phyloP scores from a whole-genome alignment of 257 asterid species.

The Gardenia jasminoides region DNA sequence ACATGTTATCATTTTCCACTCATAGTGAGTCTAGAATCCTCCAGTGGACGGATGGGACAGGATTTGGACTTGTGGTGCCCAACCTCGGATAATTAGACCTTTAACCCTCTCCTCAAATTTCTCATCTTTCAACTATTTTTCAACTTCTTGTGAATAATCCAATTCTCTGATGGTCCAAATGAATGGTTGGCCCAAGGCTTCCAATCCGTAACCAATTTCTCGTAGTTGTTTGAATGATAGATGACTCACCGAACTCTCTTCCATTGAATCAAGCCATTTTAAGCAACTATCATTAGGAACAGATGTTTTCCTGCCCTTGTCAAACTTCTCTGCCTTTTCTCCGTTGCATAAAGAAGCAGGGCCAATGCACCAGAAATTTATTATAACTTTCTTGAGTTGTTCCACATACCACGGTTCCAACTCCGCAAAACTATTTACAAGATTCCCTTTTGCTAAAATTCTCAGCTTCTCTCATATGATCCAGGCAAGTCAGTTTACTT shows the following conservation, averaged over 20 bases:
- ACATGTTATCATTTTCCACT: too few species aligned
- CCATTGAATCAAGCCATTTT: constrained; percentile 41
- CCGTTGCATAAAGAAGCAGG: constrained; percentile 38
- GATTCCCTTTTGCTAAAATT: constrained; percentile 28
- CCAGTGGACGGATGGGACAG: constrained; percentile 37
- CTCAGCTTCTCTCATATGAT: constrained; percentile 10
- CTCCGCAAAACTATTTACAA: constrained; percentile 52
- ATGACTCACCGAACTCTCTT: constrained; percentile 27
- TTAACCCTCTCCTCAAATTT: constrained; percentile 29
- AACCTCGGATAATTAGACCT: constrained; percentile 36
- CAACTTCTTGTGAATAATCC: constrained; percentile 21
- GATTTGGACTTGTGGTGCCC: constrained; percentile 49
- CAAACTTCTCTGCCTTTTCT: constrained; percentile 23
- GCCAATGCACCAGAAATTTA: constrained; percentile 54
- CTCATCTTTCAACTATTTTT: constrained; percentile 28
- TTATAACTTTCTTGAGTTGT: constrained; percentile 19
- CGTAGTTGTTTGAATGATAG: constrained; percentile 31
- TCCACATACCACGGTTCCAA: constrained; percentile 53
- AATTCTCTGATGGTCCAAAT: constrained; percentile 38
- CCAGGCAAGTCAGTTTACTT: too few species aligned
- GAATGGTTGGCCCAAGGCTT: constrained; percentile 30
- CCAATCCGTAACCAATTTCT: constrained; percentile 47
- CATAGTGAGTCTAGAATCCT: too few species aligned
- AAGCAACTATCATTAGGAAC: constrained; percentile 3
- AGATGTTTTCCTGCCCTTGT: too few species aligned